Evolutionary conservation across 257 asterid genomes (phyloP).

Genomic region (Nicotiana benthamiana): DNA sequence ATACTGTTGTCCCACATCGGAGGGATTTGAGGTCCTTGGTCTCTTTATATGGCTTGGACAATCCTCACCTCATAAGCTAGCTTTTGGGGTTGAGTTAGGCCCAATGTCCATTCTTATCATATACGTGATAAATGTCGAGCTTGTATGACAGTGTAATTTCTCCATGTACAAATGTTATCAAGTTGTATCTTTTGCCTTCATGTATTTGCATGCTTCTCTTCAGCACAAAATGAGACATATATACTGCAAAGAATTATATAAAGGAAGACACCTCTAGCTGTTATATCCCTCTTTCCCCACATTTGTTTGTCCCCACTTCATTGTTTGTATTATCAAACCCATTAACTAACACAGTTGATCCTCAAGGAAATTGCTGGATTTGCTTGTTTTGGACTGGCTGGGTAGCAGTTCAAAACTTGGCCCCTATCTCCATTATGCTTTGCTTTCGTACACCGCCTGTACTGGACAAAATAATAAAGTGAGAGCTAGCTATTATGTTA

Average conservation of each 20-base stretch:
- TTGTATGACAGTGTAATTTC: too few relatives aligned
- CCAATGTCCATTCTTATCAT: too few relatives aligned
- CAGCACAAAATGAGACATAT: neutral
- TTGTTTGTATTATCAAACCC: neutral
- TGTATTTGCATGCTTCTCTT: neutral
- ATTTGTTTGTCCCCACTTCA: neutral
- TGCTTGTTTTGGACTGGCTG: constrained; percentile 3
- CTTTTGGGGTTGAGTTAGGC: too few relatives aligned
- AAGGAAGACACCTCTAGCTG: neutral
- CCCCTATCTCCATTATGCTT: neutral
- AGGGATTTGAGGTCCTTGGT: too few relatives aligned
- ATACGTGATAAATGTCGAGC: neutral
- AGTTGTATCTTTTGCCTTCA: too few relatives aligned
- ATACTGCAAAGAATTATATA: neutral
- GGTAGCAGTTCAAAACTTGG: neutral
- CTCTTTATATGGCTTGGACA: too few relatives aligned
- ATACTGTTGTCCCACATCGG: too few relatives aligned
- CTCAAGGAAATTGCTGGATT: constrained; percentile 5
- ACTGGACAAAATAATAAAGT: neutral
- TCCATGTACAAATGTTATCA: too few relatives aligned
- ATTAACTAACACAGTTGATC: neutral
- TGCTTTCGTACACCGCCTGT: neutral
- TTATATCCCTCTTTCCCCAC: neutral
- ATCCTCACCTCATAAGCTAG: too few relatives aligned
- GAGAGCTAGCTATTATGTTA: neutral